These are phyloP conservation scores for Usnea hakonensis DNA, from an alignment of 495 filamentous ascomycete species.

Conservation along the genomic window DNA sequence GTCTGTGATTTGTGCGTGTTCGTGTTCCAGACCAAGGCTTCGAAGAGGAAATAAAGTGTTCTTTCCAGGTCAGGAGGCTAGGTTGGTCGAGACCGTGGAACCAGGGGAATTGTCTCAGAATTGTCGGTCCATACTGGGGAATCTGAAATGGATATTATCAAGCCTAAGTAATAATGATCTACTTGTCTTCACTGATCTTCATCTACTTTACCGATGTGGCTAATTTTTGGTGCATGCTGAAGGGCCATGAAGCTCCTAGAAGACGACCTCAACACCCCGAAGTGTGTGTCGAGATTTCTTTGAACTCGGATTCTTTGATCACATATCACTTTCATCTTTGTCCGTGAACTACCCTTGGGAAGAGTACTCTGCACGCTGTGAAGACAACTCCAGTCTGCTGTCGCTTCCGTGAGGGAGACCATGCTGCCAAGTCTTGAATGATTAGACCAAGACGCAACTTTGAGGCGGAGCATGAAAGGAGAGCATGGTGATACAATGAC, in stretches of 20 bases:
- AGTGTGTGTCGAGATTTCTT: conserved; percentile 24
- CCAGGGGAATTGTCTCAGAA: conserved; percentile 29
- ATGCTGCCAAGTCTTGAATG: conserved; percentile 30
- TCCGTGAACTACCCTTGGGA: conserved; percentile 9
- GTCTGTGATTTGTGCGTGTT: conserved; percentile 32
- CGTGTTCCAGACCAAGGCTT: conserved; percentile 29
- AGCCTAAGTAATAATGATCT: conserved; percentile 23
- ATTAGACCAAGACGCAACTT: conserved; percentile 31
- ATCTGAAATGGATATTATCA: conserved; percentile 33
- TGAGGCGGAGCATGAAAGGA: conserved; percentile 27
- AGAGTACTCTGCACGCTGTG: conserved; percentile 15
- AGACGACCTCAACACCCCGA: conserved; percentile 24
- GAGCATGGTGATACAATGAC: conserved; percentile 26
- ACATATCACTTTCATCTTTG: conserved; percentile 7
- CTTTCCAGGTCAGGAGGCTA: conserved; percentile 22
- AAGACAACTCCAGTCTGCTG: not conserved
- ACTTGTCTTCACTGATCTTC: conserved; percentile 15
- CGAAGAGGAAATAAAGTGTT: conserved; percentile 20
- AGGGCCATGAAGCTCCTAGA: conserved; percentile 16
- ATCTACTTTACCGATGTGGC: too few relatives aligned
- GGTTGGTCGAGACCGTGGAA: conserved; percentile 31
- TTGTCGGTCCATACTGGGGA: conserved; percentile 24
- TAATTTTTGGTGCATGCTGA: not conserved
- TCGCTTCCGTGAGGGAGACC: conserved; percentile 31
- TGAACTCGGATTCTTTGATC: conserved; percentile 14